These are phyloP conservation scores for Trichoderma hamatum DNA, from an alignment of 2,329 filamentous ascomycete species.

Conservation along the genomic window DNA sequence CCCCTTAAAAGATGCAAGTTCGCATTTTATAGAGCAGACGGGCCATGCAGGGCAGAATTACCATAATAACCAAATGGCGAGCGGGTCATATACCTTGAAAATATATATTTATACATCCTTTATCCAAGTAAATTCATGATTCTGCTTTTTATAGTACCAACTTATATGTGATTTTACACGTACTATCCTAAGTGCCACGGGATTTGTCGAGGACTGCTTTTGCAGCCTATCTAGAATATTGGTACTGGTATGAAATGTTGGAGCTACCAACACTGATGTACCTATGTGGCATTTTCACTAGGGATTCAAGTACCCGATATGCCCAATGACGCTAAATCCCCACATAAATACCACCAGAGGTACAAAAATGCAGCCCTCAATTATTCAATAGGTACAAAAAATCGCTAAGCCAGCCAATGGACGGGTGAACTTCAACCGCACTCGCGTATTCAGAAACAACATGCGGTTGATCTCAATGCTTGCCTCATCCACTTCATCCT, in stretches of 20 bases:
- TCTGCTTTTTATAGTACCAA: background rate
- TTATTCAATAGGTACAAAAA: background rate
- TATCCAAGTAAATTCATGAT: background rate
- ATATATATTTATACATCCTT: background rate
- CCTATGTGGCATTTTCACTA: background rate
- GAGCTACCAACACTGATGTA: background rate
- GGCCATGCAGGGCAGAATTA: background rate
- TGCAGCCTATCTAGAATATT: background rate
- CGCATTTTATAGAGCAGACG: background rate
- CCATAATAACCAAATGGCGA: background rate
- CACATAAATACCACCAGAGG: background rate
- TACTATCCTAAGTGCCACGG: no score
- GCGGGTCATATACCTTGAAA: background rate
- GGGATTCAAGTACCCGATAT: background rate
- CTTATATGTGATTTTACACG: background rate
- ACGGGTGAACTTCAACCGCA: background rate
- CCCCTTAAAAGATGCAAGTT: background rate
- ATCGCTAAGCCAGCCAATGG: background rate
- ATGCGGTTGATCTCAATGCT: background rate
- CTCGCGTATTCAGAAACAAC: background rate
- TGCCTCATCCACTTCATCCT: background rate
- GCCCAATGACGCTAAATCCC: background rate
- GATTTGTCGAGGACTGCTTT: no score
- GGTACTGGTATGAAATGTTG: background rate
- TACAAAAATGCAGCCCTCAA: background rate